Conservation (phyloP, 106 monocot species). For the Allium fistulosum region DNA sequence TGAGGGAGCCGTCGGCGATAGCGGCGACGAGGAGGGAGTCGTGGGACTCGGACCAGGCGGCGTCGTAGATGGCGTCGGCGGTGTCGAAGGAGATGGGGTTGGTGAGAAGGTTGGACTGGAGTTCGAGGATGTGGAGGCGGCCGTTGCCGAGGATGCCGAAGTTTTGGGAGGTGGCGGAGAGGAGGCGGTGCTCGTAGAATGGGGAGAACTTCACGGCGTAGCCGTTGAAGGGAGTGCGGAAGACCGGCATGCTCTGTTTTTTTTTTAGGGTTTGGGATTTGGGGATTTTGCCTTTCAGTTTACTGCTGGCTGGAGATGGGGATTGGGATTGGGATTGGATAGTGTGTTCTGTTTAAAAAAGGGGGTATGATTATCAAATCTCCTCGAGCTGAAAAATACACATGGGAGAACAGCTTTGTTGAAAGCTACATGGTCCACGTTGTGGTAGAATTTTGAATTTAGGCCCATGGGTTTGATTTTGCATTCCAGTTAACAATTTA, state of each 20-base stretch:
- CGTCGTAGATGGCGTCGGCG: constrained; percentile 66
- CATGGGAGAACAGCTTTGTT: too few species aligned
- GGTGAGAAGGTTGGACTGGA: constrained; percentile 34
- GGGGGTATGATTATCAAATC: too few species aligned
- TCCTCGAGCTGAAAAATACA: too few species aligned
- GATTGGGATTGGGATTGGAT: not conserved
- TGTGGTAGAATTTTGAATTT: too few species aligned
- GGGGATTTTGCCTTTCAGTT: not conserved
- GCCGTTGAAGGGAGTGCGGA: constrained; percentile 77
- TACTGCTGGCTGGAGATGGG: not conserved
- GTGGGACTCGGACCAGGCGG: constrained; percentile 74
- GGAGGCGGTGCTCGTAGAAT: constrained; percentile 64
- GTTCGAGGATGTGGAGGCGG: constrained; percentile 82
- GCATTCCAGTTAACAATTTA: too few species aligned
- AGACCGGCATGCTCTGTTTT: constrained; percentile 38
- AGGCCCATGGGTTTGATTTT: too few species aligned
- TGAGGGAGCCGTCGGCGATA: constrained; percentile 85
- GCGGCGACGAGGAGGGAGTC: constrained; percentile 51
- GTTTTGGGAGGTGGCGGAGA: constrained; percentile 76
- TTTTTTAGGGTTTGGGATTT: not conserved
- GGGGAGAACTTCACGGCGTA: constrained; percentile 87
- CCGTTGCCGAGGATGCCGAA: constrained; percentile 98
- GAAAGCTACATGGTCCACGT: too few species aligned
- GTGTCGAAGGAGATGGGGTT: constrained; percentile 36
- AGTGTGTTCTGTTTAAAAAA: too few species aligned